Evolutionary conservation across 2,329 filamentous ascomycete genomes (phyloP), one percentile per base, ranked within the genome.

Genomic region (Sporothrix globosa): DNA sequence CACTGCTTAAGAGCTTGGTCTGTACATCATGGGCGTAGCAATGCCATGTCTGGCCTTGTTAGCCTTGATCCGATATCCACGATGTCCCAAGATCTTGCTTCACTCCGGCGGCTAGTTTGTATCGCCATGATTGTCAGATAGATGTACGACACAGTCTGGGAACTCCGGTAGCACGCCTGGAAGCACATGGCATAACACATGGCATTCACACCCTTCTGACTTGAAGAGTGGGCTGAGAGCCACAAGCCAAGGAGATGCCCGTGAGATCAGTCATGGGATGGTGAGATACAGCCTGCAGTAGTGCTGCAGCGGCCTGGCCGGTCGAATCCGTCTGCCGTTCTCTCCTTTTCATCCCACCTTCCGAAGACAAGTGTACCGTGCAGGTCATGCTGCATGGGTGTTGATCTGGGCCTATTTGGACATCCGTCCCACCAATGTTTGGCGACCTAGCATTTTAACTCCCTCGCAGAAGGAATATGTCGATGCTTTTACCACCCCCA

Each of bases 251-350:
- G 39, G 10, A 61, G 21, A 61, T 24, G 41, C n/a, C 17, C 44
- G 34, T 21, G 27, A 27, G 60, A 48, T 54, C 34, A 17, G 11
- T 17, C 41, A 17, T 17, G 41, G 14, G 41, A 44, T 14, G n/a
- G 58, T 21, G n/a, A 24, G 6, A 66, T 50, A 46, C 44, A 66
- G 10, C 27, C 52, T 52, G 63, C 44, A 52, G 46, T 14, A 52
- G 27, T 9, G 46, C 63, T 66, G 63, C 63, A 66, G 63, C 63
- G 27, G 63, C 63, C 63, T 52, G 27, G 46, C 63, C 63, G 63
- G 63, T 27, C 46, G 27, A 66, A 46, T 13, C 27, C 46, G 46
- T 50, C 46, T 6, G 9, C 41, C 41, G 41, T 14, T 27, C 17
- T 48, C 11, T 21, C 7, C 19, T 24, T 39, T 46, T 48, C 24